Conservation (phyloP, 1,284 basidiomycete genomes). For the Inonotus obliquus region DNA sequence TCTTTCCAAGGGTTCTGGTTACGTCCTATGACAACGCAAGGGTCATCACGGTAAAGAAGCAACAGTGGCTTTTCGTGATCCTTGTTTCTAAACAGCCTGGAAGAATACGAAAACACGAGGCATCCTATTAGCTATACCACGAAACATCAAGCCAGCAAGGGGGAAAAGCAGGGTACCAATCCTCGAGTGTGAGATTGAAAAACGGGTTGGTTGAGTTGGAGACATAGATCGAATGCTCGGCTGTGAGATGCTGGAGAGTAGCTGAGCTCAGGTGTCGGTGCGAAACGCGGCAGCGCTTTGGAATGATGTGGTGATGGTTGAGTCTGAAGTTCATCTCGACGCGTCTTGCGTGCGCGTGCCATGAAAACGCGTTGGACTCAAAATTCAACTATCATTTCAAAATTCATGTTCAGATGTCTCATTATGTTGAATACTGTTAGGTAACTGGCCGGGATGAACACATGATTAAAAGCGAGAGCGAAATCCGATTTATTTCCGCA, state of each 20-base stretch:
- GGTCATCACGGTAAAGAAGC: slow-evolving; percentile 84
- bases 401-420: background rate
- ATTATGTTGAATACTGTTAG: background rate
- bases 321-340: slow-evolving; percentile 12
- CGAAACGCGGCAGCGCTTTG: background rate
- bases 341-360: background rate
- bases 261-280: background rate
- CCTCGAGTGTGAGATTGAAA: slow-evolving; percentile 93
- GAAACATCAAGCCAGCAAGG: slow-evolving; percentile 5
- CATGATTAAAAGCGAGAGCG: too few species aligned
- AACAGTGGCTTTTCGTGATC: slow-evolving; percentile 66
- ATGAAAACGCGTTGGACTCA: background rate
- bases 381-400: background rate
- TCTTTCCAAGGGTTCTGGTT: slow-evolving; percentile 99
- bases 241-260: slow-evolving; percentile 18
- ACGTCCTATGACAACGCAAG: slow-evolving; percentile 92
- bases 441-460: background rate
- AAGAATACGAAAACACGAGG: background rate
- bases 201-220: slow-evolving; percentile 84
- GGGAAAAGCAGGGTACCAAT: slow-evolving; percentile 60
- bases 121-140: background rate
- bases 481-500: background rate
- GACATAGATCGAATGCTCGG: slow-evolving; percentile 64
- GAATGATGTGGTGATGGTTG: background rate
- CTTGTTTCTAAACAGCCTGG: slow-evolving; percentile 82